A percentile compares a stretch with the other conserved stretches of the same genome.
These are phyloP conservation scores for Dioszegia hungarica DNA, from an alignment of 768 basidiomycete genomes.

Conservation along the genomic window DNA sequence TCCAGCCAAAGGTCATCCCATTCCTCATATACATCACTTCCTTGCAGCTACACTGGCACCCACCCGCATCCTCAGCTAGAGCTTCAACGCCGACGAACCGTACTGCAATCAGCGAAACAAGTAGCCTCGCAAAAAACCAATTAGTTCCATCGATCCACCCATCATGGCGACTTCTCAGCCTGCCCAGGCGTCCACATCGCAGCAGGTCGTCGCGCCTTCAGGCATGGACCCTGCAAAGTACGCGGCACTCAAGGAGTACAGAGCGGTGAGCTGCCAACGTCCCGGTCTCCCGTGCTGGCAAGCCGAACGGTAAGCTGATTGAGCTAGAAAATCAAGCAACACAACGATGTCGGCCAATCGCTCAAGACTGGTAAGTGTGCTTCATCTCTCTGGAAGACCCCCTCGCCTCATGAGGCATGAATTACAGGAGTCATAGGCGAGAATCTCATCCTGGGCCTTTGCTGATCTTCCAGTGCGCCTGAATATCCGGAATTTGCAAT, in stretches of 20 bases:
- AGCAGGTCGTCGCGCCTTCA: constrained; percentile 29
- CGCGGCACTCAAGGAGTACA: constrained; percentile 48
- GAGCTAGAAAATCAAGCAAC: constrained; percentile 91
- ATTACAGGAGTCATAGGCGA: too few species aligned
- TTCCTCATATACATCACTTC: neutral
- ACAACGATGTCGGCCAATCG: constrained; percentile 77
- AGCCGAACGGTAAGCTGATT: neutral
- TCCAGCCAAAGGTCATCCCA: neutral
- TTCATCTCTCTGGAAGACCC: too few species aligned
- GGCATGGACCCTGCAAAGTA: constrained; percentile 40
- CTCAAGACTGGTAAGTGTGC: constrained; percentile 81
- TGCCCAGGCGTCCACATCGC: constrained; percentile 30
- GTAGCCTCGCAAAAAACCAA: too few species aligned
- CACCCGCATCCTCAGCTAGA: too few species aligned
- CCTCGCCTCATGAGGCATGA: too few species aligned
- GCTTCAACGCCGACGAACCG: too few species aligned
- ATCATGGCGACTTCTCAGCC: constrained; percentile 4
- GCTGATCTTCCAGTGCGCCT: constrained; percentile 67
- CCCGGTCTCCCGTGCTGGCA: neutral
- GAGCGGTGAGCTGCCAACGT: constrained; percentile 40
- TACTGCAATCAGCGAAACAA: too few species aligned
- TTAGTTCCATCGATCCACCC: too few species aligned
- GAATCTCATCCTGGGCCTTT: too few species aligned
- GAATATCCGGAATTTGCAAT: constrained; percentile 81
- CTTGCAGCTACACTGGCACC: neutral